These are phyloP conservation scores for Pleurotus djamor DNA, from an alignment of 768 basidiomycete genomes.

Conservation along the genomic window DNA sequence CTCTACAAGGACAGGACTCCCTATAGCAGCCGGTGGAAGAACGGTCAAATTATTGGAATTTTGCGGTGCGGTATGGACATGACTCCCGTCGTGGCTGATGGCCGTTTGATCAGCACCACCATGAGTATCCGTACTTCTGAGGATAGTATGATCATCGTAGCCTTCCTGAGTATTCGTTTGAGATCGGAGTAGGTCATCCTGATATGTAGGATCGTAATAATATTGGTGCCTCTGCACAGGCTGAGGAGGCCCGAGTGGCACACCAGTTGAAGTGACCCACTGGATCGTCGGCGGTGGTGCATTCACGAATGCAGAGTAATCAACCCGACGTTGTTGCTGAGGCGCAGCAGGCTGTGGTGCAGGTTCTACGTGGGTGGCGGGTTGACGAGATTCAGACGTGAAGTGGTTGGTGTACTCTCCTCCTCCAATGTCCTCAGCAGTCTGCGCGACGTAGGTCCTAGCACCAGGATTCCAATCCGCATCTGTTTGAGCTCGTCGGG, in stretches of 20 bases:
- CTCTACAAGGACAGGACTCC: slow-evolving; percentile 36
- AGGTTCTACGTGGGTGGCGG: background rate
- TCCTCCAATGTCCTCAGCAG: background rate
- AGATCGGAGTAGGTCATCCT: background rate
- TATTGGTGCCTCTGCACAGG: background rate
- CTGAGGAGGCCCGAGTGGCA: slow-evolving; percentile 3
- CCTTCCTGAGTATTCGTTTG: background rate
- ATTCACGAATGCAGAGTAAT: background rate
- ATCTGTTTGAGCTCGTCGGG: background rate
- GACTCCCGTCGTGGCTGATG: slow-evolving; percentile 1
- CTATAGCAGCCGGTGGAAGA: background rate
- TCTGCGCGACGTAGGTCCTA: slow-evolving; percentile 11
- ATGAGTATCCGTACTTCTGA: background rate
- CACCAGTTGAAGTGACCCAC: slow-evolving; percentile 1
- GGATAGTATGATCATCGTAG: background rate
- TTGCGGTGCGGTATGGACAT: background rate
- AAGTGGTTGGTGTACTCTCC: too few species aligned
- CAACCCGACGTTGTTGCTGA: background rate
- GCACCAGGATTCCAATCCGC: background rate
- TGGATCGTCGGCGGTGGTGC: background rate
- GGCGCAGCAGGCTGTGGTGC: background rate
- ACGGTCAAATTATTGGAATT: background rate
- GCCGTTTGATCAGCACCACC: background rate
- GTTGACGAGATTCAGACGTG: too few species aligned
- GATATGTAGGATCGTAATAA: background rate